A percentile compares a stretch with the other conserved stretches of the same genome.
These are phyloP conservation scores for Acer yangbiense DNA, from an alignment of 345 rosid species.

Conservation along the genomic window DNA sequence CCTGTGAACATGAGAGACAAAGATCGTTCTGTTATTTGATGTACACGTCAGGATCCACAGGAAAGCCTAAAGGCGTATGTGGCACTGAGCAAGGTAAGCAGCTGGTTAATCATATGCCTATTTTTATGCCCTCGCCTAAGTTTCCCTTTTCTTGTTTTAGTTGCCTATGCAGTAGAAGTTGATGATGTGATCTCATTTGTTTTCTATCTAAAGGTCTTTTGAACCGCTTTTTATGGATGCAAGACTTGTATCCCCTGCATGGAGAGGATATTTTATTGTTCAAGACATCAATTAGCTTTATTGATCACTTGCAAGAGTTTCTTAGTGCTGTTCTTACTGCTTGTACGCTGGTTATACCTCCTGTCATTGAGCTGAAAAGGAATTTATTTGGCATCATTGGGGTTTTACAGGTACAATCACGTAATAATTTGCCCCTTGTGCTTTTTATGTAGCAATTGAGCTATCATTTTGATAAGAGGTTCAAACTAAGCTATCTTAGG, in stretches of 20 bases:
- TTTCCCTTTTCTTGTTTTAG: constrained; percentile 6
- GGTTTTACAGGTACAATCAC: constrained; percentile 65
- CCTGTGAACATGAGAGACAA: constrained; percentile 49
- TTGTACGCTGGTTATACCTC: constrained; percentile 73
- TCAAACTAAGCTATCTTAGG: constrained; percentile 1
- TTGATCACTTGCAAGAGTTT: constrained; percentile 95
- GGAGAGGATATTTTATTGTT: constrained; percentile 63
- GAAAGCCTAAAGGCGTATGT: constrained; percentile 88
- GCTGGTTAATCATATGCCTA: background rate
- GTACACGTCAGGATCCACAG: constrained; percentile 96
- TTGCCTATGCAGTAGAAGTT: constrained; percentile 12
- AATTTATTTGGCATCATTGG: constrained; percentile 51
- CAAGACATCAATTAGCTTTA: constrained; percentile 87
- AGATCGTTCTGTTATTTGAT: constrained; percentile 77
- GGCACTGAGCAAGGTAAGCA: constrained; percentile 84
- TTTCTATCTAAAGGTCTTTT: constrained; percentile 62
- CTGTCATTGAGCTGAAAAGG: constrained; percentile 48
- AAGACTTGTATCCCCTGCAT: constrained; percentile 64
- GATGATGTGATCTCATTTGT: constrained; percentile 20
- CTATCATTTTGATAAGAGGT: background rate
- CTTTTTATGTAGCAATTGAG: background rate
- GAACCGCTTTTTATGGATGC: constrained; percentile 94
- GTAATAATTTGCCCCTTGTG: background rate
- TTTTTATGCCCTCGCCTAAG: background rate
- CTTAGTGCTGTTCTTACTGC: constrained; percentile 69